phyloP scores from a whole-genome alignment of 2,329 filamentous ascomycete species.

The Calonectria leucothoes region DNA sequence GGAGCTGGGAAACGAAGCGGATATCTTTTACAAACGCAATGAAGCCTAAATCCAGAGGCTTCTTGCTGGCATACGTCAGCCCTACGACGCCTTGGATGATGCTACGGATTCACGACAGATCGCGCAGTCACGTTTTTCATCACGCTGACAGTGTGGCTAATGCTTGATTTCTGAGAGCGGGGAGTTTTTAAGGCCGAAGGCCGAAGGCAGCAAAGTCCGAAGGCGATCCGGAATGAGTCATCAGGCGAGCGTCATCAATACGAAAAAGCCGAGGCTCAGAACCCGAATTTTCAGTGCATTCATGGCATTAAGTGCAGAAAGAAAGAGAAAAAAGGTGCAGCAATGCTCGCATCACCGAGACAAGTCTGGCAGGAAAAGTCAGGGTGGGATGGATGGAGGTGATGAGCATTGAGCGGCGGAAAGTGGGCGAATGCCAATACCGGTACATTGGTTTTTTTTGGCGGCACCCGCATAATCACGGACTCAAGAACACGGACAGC shows the following conservation, averaged over 20 bases:
- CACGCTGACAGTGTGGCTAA: conserved; percentile 20
- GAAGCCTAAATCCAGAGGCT: conserved; percentile 10
- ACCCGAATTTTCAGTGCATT: neutral
- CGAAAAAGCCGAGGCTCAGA: conserved; percentile 22
- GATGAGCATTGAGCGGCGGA: neutral
- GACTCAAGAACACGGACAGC: neutral
- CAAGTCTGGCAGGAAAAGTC: neutral
- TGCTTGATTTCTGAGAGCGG: conserved; percentile 27
- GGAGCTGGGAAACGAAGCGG: neutral
- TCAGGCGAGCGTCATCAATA: neutral
- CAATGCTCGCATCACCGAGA: neutral
- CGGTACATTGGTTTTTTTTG: neutral
- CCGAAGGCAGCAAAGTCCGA: conserved; percentile 39
- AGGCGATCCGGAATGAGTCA: conserved; percentile 31
- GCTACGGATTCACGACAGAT: conserved; percentile 21
- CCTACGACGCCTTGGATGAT: conserved; percentile 24
- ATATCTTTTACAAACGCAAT: conserved; percentile 14
- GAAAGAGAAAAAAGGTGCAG: neutral
- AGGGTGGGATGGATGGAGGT: neutral
- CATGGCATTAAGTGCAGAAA: neutral
- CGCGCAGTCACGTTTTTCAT: conserved; percentile 33
- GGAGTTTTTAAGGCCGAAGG: conserved; percentile 37
- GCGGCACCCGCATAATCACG: neutral
- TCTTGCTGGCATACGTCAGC: conserved; percentile 15
- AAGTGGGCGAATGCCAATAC: neutral